A percentile compares a stretch with the other conserved stretches of the same genome.
These are phyloP conservation scores for Geosmithia putterillii DNA, from an alignment of 2,329 filamentous ascomycete genomes.

Conservation along the genomic window DNA sequence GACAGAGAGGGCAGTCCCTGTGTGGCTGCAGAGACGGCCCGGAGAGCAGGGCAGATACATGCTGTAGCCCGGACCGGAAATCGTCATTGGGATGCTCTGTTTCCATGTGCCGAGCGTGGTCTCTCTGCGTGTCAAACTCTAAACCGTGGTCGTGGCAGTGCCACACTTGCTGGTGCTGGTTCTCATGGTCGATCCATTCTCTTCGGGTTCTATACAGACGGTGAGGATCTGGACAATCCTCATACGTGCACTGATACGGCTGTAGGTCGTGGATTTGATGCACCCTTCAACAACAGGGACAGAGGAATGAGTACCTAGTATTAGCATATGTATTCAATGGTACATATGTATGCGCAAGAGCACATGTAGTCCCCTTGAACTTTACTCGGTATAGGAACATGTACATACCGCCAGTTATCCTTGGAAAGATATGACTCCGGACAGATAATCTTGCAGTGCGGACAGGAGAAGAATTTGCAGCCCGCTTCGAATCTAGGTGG, in stretches of 20 bases:
- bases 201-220: neutral
- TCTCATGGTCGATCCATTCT: neutral
- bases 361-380: too few relatives aligned
- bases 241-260: neutral
- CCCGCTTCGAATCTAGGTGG: neutral
- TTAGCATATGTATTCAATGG: too few relatives aligned
- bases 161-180: neutral
- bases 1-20: neutral
- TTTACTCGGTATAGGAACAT: too few relatives aligned
- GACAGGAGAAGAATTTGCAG: neutral
- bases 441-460: neutral
- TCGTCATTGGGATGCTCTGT: neutral
- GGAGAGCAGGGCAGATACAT: neutral
- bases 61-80: neutral
- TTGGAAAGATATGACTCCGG: neutral
- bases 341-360: too few relatives aligned
- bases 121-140: neutral
- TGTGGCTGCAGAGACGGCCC: neutral
- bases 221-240: neutral
- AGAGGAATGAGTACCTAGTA: too few relatives aligned
- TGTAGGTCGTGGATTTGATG: slow-evolving; percentile 4
- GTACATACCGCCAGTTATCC: neutral
- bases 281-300: too few relatives aligned
- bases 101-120: neutral
- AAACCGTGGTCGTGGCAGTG: neutral